phyloP scores from a whole-genome alignment of 768 basidiomycete species.

The Omphalotus guepiniiformis region DNA sequence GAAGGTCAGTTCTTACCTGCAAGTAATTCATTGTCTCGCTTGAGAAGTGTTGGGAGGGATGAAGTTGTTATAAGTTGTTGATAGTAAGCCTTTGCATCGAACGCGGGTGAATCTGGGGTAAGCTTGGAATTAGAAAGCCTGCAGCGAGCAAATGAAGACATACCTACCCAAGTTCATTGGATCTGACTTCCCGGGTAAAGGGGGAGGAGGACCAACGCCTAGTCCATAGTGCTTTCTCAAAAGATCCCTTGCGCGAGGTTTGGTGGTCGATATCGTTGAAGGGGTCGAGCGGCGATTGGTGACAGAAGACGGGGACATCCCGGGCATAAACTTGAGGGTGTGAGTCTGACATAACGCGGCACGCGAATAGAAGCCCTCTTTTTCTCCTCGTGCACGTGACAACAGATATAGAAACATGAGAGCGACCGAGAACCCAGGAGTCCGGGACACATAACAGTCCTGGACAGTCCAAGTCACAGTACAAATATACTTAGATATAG shows the following conservation, averaged over 20 bases:
- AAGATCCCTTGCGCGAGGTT: slow-evolving; percentile 68
- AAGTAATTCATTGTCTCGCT: slow-evolving; percentile 78
- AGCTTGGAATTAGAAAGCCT: slow-evolving; percentile 6
- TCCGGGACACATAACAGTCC: too few relatives aligned
- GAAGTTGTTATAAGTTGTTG: slow-evolving; percentile 83
- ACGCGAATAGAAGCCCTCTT: too few relatives aligned
- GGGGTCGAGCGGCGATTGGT: slow-evolving; percentile 13
- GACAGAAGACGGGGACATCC: too few relatives aligned
- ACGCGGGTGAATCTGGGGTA: slow-evolving; percentile 66
- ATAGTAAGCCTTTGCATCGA: slow-evolving; percentile 82
- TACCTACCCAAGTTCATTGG: slow-evolving; percentile 77
- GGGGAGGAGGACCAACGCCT: slow-evolving; percentile 66
- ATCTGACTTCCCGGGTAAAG: slow-evolving; percentile 57
- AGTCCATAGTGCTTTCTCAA: slow-evolving; percentile 86
- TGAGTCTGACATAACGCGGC: too few relatives aligned
- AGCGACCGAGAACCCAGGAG: too few relatives aligned
- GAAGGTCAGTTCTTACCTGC: slow-evolving; percentile 39
- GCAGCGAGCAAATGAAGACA: neutral
- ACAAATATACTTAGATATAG: too few relatives aligned
- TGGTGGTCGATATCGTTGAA: slow-evolving; percentile 16
- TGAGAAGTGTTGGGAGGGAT: slow-evolving; percentile 67
- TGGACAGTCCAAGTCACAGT: too few relatives aligned
- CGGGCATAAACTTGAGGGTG: too few relatives aligned
- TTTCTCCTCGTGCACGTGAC: too few relatives aligned
- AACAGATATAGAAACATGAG: too few relatives aligned